These are phyloP conservation scores for Trifolium dubium DNA, from an alignment of 306 rosid species.

Conservation along the genomic window DNA sequence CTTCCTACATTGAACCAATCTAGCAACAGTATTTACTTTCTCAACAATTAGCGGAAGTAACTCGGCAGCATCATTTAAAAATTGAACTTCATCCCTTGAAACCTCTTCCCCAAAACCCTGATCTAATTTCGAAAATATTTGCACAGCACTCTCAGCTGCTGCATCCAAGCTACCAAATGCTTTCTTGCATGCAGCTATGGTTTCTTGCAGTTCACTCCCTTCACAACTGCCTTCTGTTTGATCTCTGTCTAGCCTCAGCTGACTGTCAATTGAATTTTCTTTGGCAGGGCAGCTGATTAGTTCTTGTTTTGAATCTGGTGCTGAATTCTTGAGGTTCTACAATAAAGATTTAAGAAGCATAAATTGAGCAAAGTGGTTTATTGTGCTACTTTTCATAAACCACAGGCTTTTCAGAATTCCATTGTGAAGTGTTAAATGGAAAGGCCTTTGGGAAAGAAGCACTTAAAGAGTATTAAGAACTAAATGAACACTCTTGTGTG, in stretches of 20 bases:
- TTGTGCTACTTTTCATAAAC: constrained; percentile 27
- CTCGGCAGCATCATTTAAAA: constrained; percentile 54
- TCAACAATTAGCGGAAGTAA: constrained; percentile 58
- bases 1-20: constrained; percentile 50
- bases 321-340: constrained; percentile 50
- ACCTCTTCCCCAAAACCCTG: constrained; percentile 42
- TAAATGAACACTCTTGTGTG: background rate
- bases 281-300: constrained; percentile 28
- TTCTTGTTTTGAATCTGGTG: constrained; percentile 41
- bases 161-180: constrained; percentile 57
- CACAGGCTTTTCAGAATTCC: constrained; percentile 4
- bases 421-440: background rate
- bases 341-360: constrained; percentile 29
- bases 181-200: constrained; percentile 57
- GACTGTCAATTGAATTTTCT: constrained; percentile 41
- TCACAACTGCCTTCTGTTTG: constrained; percentile 19
- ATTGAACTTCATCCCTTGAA: constrained; percentile 45
- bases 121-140: constrained; percentile 47
- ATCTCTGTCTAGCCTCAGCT: constrained; percentile 30
- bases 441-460: background rate
- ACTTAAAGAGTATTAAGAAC: background rate
- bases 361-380: constrained; percentile 36
- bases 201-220: constrained; percentile 43
- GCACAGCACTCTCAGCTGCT: constrained; percentile 57
- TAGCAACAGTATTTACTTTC: constrained; percentile 58